Percentiles rank a stretch among this genome's conserved stretches.
These are phyloP conservation scores for Xylaria sp. DNA, from an alignment of 2,329 filamentous ascomycete species.

Conservation along the genomic window DNA sequence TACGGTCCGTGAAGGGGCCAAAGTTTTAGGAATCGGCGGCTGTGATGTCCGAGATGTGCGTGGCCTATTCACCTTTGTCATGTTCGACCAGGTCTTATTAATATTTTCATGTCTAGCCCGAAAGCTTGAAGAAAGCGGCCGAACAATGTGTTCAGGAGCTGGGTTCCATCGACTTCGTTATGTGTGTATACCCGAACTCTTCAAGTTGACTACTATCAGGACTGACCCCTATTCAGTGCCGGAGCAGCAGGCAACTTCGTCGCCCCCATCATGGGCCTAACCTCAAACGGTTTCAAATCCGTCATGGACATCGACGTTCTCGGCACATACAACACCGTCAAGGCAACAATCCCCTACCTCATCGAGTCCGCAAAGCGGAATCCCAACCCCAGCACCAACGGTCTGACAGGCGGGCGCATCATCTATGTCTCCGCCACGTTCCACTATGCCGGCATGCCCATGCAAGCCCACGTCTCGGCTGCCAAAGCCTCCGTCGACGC, in stretches of 20 bases:
- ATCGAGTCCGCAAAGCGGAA: slow-evolving; percentile 65
- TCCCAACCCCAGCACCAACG: slow-evolving; percentile 53
- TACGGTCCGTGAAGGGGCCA: slow-evolving; percentile 68
- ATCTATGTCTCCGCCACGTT: slow-evolving; percentile 87
- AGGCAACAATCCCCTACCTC: slow-evolving; percentile 81
- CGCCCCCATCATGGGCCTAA: slow-evolving; percentile 74
- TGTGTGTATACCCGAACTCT: slow-evolving; percentile 64
- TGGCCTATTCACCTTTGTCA: slow-evolving; percentile 6
- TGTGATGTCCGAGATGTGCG: slow-evolving; percentile 68
- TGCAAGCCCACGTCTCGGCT: slow-evolving; percentile 85
- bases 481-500: slow-evolving; percentile 91
- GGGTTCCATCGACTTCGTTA: slow-evolving; percentile 85
- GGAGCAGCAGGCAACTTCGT: slow-evolving; percentile 96
- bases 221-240: slow-evolving; percentile 51
- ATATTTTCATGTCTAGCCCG: slow-evolving; percentile 37
- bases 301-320: slow-evolving; percentile 96
- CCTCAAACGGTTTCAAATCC: slow-evolving; percentile 83
- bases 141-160: slow-evolving; percentile 76
- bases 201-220: too few relatives aligned
- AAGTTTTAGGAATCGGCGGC: slow-evolving; percentile 80
- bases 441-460: slow-evolving; percentile 79
- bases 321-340: slow-evolving; percentile 90
- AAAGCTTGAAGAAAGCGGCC: slow-evolving; percentile 66
- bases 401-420: slow-evolving; percentile 71
- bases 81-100: slow-evolving; percentile 6